These are phyloP conservation scores for Micromonas commoda DNA, from an alignment of 139 green algal genomes.

Conservation along the genomic window DNA sequence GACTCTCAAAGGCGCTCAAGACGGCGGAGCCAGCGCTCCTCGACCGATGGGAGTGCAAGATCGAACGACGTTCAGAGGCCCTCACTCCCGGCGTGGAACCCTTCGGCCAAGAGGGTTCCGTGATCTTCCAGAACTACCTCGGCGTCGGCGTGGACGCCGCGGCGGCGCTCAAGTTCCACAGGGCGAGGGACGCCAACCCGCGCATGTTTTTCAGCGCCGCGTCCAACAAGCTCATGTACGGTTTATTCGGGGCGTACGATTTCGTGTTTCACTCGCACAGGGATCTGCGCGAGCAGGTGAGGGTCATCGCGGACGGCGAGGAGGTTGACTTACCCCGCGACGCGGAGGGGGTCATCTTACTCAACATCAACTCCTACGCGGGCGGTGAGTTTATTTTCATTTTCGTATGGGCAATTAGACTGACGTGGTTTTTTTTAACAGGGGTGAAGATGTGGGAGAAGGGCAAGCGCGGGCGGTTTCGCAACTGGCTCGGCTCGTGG, in stretches of 20 bases:
- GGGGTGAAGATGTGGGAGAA: slow-evolving; percentile 25
- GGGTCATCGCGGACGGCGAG: slow-evolving; percentile 17
- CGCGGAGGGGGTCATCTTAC: slow-evolving; percentile 29
- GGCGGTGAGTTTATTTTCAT: too few relatives aligned
- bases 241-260: slow-evolving; percentile 9
- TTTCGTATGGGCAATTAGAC: too few relatives aligned
- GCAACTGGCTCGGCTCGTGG: too few relatives aligned
- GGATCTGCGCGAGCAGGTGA: neutral
- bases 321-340: slow-evolving; percentile 15
- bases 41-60: neutral
- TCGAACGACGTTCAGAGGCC: too few relatives aligned
- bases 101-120: too few relatives aligned
- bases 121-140: slow-evolving; percentile 29
- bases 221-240: slow-evolving; percentile 28
- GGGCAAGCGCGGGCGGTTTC: neutral
- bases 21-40: neutral
- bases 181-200: neutral
- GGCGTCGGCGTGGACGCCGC: slow-evolving; percentile 28
- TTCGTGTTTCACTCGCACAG: slow-evolving; percentile 7
- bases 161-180: slow-evolving; percentile 18
- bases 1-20: neutral
- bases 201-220: slow-evolving; percentile 13
- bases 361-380: slow-evolving; percentile 31
- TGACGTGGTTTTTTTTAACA: too few relatives aligned
- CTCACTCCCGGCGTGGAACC: too few relatives aligned